Evolutionary conservation across 2,329 filamentous ascomycete genomes (phyloP), one percentile per base, ranked within the genome.

Genomic region (Aspergillus luchuensis): DNA sequence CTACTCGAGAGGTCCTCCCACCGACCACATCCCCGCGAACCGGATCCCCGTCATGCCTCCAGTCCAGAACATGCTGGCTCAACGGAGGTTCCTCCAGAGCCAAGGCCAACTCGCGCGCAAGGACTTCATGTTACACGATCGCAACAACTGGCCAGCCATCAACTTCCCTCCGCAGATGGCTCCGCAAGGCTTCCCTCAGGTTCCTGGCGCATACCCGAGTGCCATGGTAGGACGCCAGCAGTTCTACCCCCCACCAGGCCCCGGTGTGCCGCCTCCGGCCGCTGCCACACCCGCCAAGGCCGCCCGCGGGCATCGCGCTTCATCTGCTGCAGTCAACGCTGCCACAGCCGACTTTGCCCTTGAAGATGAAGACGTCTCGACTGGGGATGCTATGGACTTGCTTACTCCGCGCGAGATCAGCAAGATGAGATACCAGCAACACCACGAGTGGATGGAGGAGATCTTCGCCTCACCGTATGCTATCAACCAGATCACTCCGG

Each of bases 371-470:
- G 94, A 97, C 71, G 90, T 90, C 3, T 90, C 89, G 6, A 84
- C 91, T 19, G 92, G 92, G 28, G 95, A 99, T 74, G 84, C 93
- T 73, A 91, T 99, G 70, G 95, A 99, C 72, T 87, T 92, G 64
- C 81, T 97, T 63, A 94, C 92, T 0, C 93, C 93, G 3, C 86
- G 93, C 47, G 95, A 99, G 65, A 90, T 99, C 63, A 96, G 92
- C 68, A 82, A 91, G 62, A 87, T 88, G 65, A 87, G 95, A 58
- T 99, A 97, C 75, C 89, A 89, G 73, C 92, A 97, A 72, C 96
- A 99, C 70, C 94, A 99, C 71, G 92, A 97, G 75, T 98, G 94
- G 95, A 97, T 99, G 91, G 95, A 98, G 72, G 94, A 99, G 77
- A 89, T 99, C 28, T 85, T 98, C 57, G 91, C 91, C 0, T 98